Conservation (phyloP, 768 basidiomycete species). For the Tephrocybe sp. region DNA sequence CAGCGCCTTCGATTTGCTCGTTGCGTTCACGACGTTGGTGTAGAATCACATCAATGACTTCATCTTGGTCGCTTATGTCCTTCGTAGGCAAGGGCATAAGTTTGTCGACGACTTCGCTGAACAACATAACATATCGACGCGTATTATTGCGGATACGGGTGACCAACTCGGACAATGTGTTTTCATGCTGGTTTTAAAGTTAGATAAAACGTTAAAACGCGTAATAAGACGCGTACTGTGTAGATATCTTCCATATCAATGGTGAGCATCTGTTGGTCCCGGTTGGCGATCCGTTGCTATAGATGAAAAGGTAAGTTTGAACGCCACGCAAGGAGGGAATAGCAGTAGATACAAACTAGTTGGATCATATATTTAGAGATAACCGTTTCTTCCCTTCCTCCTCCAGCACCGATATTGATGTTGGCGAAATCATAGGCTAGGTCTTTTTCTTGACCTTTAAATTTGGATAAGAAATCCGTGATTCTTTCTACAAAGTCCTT, state of each 20-base stretch:
- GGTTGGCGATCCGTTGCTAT: constrained; percentile 91
- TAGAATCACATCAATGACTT: constrained; percentile 95
- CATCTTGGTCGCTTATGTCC: constrained; percentile 88
- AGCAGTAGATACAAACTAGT: constrained; percentile 54
- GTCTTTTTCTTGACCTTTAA: constrained; percentile 65
- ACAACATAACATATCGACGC: constrained; percentile 86
- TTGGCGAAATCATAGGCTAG: constrained; percentile 65
- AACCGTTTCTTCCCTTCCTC: constrained; percentile 35
- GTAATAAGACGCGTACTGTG: constrained; percentile 45
- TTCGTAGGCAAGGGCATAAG: constrained; percentile 87
- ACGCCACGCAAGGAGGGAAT: constrained; percentile 26
- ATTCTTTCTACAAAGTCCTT: constrained; percentile 55
- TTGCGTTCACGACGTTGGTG: constrained; percentile 92
- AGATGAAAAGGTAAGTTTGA: neutral
- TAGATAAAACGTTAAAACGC: constrained; percentile 8
- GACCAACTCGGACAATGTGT: constrained; percentile 72
- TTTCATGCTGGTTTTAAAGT: constrained; percentile 55
- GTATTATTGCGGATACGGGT: constrained; percentile 80
- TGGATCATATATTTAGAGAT: constrained; percentile 80
- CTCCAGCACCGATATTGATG: constrained; percentile 60
- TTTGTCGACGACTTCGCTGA: constrained; percentile 88
- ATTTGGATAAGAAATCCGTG: constrained; percentile 67
- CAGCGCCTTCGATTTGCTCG: constrained; percentile 70
- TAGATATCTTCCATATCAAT: constrained; percentile 89
- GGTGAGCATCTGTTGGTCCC: constrained; percentile 86